Evolutionary conservation across 306 rosid genomes (phyloP).

Genomic region (Pachyrhizus erosus): DNA sequence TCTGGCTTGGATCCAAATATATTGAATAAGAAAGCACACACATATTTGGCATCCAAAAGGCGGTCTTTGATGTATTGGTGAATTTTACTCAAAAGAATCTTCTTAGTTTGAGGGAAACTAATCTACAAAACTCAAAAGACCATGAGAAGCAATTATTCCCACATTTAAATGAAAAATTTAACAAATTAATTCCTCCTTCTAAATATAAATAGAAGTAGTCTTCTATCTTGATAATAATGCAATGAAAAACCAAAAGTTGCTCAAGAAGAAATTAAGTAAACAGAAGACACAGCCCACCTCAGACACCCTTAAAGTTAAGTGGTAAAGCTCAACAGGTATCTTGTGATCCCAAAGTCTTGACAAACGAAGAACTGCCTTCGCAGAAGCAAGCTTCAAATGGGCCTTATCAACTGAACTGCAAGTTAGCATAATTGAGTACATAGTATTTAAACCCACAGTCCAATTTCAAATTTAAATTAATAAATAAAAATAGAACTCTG

Average conservation of each 20-base stretch:
- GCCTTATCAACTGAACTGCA: conserved; percentile 95
- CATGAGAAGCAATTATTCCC: conserved; percentile 45
- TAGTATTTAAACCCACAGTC: conserved; percentile 40
- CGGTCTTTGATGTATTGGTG: conserved; percentile 91
- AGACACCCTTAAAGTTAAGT: conserved; percentile 81
- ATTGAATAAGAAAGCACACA: conserved; percentile 79
- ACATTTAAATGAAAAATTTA: conserved; percentile 36
- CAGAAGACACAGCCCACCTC: conserved; percentile 60
- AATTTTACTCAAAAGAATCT: conserved; percentile 74
- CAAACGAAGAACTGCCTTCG: conserved; percentile 88
- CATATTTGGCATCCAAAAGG: conserved; percentile 90
- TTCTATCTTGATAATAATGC: conserved; percentile 22
- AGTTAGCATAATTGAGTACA: conserved; percentile 42
- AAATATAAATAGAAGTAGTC: conserved; percentile 23
- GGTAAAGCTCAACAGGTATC: conserved; percentile 77
- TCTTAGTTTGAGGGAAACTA: conserved; percentile 79
- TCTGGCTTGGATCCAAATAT: conserved; percentile 62
- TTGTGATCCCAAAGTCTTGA: conserved; percentile 95
- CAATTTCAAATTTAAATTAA: conserved; percentile 16
- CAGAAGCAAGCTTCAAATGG: conserved; percentile 91
- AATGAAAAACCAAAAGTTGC: conserved; percentile 36
- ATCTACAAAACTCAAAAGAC: conserved; percentile 64
- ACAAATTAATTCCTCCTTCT: conserved; percentile 26
- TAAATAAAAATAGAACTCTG: conserved; percentile 8
- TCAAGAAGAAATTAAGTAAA: conserved; percentile 34